Percentiles rank a stretch among this genome's conserved stretches.
Evolutionary conservation across 306 rosid genomes (phyloP).

Genomic region (Mimosa bimucronata): DNA sequence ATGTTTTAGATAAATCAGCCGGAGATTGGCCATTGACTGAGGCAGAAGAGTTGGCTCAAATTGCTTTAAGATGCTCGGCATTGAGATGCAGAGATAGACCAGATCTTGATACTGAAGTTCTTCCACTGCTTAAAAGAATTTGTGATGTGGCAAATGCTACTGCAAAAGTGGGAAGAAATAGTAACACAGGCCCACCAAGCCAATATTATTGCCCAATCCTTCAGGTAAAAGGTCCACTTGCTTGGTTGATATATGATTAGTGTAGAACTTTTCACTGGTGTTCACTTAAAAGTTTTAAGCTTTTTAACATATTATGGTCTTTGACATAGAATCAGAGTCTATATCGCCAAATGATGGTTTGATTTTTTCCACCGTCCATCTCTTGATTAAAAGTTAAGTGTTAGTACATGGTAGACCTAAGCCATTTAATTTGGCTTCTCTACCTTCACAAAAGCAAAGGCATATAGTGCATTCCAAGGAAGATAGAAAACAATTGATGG

Average conservation of each 20-base stretch:
- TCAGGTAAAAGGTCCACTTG: conserved; percentile 59
- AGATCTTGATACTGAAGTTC: conserved; percentile 85
- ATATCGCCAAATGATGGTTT: background rate
- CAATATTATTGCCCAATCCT: conserved; percentile 95
- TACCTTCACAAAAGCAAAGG: background rate
- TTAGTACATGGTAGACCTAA: background rate
- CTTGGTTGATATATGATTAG: conserved; percentile 1
- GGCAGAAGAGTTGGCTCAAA: conserved; percentile 66
- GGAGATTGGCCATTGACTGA: conserved; percentile 84
- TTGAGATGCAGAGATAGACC: conserved; percentile 98
- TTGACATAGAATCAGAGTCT: background rate
- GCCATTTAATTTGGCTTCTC: background rate
- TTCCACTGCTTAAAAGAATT: conserved; percentile 74
- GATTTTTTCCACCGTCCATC: no score
- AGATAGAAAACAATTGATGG: background rate
- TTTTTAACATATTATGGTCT: background rate
- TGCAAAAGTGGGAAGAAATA: conserved; percentile 44
- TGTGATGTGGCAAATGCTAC: conserved; percentile 58
- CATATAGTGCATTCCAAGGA: background rate
- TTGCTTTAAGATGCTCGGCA: conserved; percentile 70
- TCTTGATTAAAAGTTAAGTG: no score
- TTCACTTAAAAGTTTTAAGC: background rate
- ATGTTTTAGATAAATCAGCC: conserved; percentile 70
- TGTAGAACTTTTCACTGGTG: background rate
- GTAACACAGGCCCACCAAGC: conserved; percentile 53